Conservation (phyloP, 805 yeast genomes). For the Yamadazyma phyllophila region DNA sequence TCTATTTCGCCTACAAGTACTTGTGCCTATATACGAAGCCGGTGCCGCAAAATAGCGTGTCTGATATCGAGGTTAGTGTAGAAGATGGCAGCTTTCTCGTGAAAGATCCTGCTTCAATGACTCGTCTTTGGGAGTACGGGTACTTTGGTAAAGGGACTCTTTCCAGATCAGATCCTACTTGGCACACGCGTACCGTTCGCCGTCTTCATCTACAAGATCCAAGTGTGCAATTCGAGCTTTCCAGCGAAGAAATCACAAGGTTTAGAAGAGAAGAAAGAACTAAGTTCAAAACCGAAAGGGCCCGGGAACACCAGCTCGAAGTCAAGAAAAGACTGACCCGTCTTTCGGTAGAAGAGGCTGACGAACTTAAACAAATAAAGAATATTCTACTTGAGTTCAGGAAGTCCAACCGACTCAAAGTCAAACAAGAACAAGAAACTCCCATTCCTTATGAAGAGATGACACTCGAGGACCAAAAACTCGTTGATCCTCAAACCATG, state of each 20-base stretch:
- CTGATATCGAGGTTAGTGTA: conserved; percentile 19
- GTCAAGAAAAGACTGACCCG: conserved; percentile 33
- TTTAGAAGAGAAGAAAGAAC: conserved; percentile 68
- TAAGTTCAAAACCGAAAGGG: conserved; percentile 68
- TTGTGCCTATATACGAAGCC: conserved; percentile 18
- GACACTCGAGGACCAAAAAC: conserved; percentile 14
- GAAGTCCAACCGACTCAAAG: conserved; percentile 11
- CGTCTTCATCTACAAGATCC: conserved; percentile 44
- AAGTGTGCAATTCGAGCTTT: conserved; percentile 5
- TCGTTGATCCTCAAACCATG: conserved; percentile 10
- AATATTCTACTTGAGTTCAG: conserved; percentile 19
- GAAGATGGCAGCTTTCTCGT: conserved; percentile 39
- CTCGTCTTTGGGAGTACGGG: conserved; percentile 73
- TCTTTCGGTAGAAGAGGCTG: conserved; percentile 22
- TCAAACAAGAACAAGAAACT: conserved; percentile 10
- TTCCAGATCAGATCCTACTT: conserved; percentile 90
- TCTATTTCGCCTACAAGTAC: conserved; percentile 41
- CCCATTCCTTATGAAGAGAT: conserved; percentile 14
- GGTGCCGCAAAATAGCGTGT: conserved; percentile 23
- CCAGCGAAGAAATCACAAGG: conserved; percentile 70
- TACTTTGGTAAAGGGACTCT: conserved; percentile 92
- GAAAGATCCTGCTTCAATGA: conserved; percentile 44
- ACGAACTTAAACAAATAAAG: conserved; percentile 18
- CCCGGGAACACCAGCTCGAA: conserved; percentile 50
- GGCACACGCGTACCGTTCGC: conserved; percentile 65